Conservation (phyloP, 176 grass and related monocot species). For the Olyra latifolia region DNA sequence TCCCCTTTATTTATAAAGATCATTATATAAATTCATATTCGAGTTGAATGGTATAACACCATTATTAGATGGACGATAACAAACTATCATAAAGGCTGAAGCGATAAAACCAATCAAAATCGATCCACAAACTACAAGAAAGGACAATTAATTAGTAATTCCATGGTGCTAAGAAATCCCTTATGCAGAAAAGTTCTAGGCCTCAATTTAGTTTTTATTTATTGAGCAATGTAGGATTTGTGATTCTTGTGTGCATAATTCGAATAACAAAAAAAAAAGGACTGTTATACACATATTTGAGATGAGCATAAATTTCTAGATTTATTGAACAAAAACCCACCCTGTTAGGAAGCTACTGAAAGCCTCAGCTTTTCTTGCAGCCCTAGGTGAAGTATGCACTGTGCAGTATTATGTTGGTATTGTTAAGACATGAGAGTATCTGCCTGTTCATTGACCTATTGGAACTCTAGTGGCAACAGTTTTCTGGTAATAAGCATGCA, state of each 20-base stretch:
- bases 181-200: not conserved
- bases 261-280: not conserved
- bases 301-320: not conserved
- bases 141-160: not conserved
- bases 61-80: not conserved
- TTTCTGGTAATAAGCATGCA: conserved; percentile 5
- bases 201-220: not conserved
- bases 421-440: not conserved
- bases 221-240: not conserved
- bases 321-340: not conserved
- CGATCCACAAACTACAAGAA: not conserved
- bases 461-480: not conserved
- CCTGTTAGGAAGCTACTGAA: no score
- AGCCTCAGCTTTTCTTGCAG: not conserved
- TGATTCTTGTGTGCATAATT: not conserved
- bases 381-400: not conserved
- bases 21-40: not conserved
- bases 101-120: not conserved
- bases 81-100: conserved; percentile 15
- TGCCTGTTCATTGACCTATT: not conserved
- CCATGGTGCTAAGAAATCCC: not conserved
- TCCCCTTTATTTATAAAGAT: not conserved
- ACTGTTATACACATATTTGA: not conserved
- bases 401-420: not conserved
- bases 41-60: not conserved